Evolutionary conservation across 495 filamentous ascomycete genomes (phyloP), one percentile per base, ranked within the genome.

Genomic region (Aspergillus saccharolyticus): DNA sequence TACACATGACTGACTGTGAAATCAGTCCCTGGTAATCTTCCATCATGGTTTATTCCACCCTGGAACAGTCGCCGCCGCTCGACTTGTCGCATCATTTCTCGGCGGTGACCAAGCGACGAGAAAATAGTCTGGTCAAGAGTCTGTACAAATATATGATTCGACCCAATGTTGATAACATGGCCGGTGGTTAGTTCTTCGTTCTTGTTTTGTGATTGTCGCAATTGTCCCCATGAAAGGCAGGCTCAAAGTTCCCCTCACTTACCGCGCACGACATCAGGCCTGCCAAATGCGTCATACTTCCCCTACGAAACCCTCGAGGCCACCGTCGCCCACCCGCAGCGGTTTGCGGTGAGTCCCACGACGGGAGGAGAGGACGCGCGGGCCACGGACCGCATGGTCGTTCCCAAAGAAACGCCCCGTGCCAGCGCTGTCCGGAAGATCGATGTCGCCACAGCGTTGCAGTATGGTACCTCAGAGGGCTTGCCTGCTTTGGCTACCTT

Each of bases 221-320:
- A n/a, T n/a, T n/a, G n/a, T n/a, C n/a, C n/a, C n/a, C n/a, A n/a
- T n/a, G n/a, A n/a, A 28, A 28, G 25, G 25, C 25, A n/a, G n/a
- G n/a, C n/a, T n/a, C n/a, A n/a, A n/a, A n/a, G n/a, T 24, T 39
- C 18, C 47, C 47, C 42, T 44, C 48, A 22, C 47, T 57, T 25
- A 52, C 42, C 55, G 16, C 42, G 20, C 21, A n/a, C 25, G 39
- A 30, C 25, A 42, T 30, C 63, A 91, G 89, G 89, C 50, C 80
- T 95, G 15, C 92, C 92, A 19, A 87, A 91, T 69, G 71, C 83
- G 15, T 80, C 80, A 30, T 89, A 89, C 71, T 96, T 97, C 66
- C 92, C 92, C 16, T 96, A 88, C 69, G 91, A 96, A 56, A 95
- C 90, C 0, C 83, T 96, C 24, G 89, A 93, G 69, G 88, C 90